Percentiles rank a stretch among this genome's conserved stretches.
phyloP scores from a whole-genome alignment of 108 stramenopile species.

The Skeletonema potamos region DNA sequence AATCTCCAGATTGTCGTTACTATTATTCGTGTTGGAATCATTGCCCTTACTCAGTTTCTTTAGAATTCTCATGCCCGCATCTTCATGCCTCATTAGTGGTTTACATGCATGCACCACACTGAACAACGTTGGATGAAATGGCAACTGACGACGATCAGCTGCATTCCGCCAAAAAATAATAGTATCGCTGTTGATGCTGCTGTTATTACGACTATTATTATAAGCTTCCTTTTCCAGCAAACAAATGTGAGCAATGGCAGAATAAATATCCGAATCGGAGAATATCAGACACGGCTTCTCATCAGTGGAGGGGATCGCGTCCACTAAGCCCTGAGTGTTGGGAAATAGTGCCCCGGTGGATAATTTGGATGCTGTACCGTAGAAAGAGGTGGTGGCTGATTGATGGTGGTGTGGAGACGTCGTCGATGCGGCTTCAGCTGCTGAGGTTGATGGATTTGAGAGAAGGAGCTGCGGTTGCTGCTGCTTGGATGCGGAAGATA shows the following conservation, averaged over 20 bases:
- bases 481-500: background rate
- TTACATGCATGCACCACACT: constrained; percentile 35
- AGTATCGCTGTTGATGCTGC: background rate
- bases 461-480: background rate
- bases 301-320: constrained; percentile 12
- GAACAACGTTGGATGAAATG: constrained; percentile 11
- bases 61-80: constrained; percentile 30
- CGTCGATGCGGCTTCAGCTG: background rate
- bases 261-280: constrained; percentile 19
- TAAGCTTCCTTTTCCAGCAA: constrained; percentile 30
- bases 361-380: constrained; percentile 32
- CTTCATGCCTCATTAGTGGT: constrained; percentile 20
- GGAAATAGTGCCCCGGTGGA: constrained; percentile 37
- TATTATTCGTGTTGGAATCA: too few species aligned
- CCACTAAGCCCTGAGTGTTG: constrained; percentile 30
- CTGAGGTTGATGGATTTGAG: background rate
- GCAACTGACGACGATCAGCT: background rate
- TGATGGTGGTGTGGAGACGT: background rate
- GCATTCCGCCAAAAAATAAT: background rate
- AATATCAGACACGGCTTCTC: constrained; percentile 32
- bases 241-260: constrained; percentile 27
- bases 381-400: constrained; percentile 15
- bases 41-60: constrained; percentile 17
- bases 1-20: background rate
- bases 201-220: background rate